A percentile compares a stretch with the other conserved stretches of the same genome.
Evolutionary conservation across 202 grass and related monocot genomes (phyloP).

Genomic region (Carex arenaria): DNA sequence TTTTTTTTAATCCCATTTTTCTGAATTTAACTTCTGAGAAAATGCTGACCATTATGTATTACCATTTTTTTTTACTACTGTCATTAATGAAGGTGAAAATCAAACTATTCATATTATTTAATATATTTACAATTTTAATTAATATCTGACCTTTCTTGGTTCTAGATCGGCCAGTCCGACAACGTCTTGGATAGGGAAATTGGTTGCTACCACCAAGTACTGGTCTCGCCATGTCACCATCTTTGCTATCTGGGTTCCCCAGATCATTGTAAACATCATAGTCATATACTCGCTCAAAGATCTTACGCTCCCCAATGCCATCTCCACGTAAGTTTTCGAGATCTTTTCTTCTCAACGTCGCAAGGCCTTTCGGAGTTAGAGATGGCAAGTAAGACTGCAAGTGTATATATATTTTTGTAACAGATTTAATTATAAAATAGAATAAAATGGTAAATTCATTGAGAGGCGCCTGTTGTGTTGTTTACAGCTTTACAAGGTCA

Average conservation of each 20-base stretch:
- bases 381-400: slow-evolving; percentile 83
- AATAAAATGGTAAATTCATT: background rate
- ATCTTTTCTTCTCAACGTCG: slow-evolving; percentile 39
- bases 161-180: slow-evolving; percentile 54
- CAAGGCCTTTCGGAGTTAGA: slow-evolving; percentile 46
- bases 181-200: slow-evolving; percentile 65
- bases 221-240: slow-evolving; percentile 18
- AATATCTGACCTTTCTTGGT: slow-evolving; percentile 16
- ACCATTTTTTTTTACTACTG: too few relatives aligned
- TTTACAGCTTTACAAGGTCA: background rate
- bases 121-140: background rate
- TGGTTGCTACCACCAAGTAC: slow-evolving; percentile 48
- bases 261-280: slow-evolving; percentile 88
- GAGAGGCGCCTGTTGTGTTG: background rate
- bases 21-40: too few relatives aligned
- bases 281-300: slow-evolving; percentile 68
- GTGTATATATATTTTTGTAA: background rate
- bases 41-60: too few relatives aligned
- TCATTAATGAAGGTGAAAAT: background rate
- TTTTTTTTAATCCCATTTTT: too few relatives aligned
- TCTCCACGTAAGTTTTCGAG: slow-evolving; percentile 50
- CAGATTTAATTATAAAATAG: background rate
- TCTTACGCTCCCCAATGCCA: slow-evolving; percentile 46
- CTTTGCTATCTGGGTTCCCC: slow-evolving; percentile 21
- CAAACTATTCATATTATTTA: background rate